A percentile compares a stretch with the other conserved stretches of the same genome.
phyloP scores from a whole-genome alignment of 805 yeast genomes.

The Candida nitratophila region DNA sequence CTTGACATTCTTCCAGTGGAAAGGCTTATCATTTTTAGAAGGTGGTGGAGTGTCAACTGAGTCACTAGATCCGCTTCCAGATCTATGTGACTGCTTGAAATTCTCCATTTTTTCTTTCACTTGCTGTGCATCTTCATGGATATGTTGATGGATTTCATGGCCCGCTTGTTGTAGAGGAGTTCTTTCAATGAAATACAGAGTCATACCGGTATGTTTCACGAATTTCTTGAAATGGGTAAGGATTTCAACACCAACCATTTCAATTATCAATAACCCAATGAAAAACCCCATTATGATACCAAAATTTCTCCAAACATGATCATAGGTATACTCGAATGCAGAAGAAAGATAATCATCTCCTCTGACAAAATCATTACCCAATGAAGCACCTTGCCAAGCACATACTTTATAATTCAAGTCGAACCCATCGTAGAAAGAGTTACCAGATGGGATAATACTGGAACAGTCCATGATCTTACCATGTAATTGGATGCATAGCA shows the following conservation, averaged over 20 bases:
- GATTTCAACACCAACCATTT: slow-evolving; percentile 17
- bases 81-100: not conserved
- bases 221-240: not conserved
- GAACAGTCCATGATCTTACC: slow-evolving; percentile 46
- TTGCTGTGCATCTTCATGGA: slow-evolving; percentile 2
- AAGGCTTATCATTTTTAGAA: slow-evolving; percentile 3
- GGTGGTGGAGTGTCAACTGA: slow-evolving; percentile 2
- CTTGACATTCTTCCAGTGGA: slow-evolving; percentile 16
- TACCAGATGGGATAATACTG: slow-evolving; percentile 54
- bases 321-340: slow-evolving; percentile 40
- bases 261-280: slow-evolving; percentile 13
- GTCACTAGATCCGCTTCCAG: not conserved
- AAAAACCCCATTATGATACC: slow-evolving; percentile 23
- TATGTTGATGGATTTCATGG: slow-evolving; percentile 1
- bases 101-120: not conserved
- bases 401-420: slow-evolving; percentile 41
- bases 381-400: slow-evolving; percentile 22
- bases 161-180: not conserved
- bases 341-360: slow-evolving; percentile 50
- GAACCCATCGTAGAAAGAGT: slow-evolving; percentile 33
- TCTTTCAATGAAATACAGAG: not conserved
- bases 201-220: not conserved
- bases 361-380: slow-evolving; percentile 41
- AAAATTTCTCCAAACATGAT: slow-evolving; percentile 30
- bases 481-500: slow-evolving; percentile 61